Evolutionary conservation across 2,329 filamentous ascomycete genomes (phyloP), one percentile per base, ranked within the genome.

Genomic region (Trichoderma citrinoviride): DNA sequence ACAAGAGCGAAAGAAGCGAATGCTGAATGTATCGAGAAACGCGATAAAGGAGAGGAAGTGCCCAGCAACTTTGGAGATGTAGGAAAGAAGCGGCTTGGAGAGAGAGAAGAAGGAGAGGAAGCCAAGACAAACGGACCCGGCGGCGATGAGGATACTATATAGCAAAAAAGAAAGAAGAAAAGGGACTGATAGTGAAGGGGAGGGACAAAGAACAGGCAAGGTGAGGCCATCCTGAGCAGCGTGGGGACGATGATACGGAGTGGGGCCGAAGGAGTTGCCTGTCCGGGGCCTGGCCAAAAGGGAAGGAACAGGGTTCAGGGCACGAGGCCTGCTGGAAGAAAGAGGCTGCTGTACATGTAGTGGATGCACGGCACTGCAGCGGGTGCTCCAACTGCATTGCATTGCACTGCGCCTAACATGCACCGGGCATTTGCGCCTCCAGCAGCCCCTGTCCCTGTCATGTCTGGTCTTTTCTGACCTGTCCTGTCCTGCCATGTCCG

Each of bases 1-100:
- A 69, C 68, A 73, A 73, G 72, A 70, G 52, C 29, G 73, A 69
- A 67, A 67, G 68, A 68, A 37, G 73, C 68, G 66, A 69, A 68
- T 47, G 68, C 66, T 67, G 71, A 71, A 68, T 68, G 69, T 49
- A 65, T 68, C 62, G 68, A 50, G 43, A 47, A 21, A 52, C 8
- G 49, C 21, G 71, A 53, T 53, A 54, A 76, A 76, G 65, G 74
- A 76, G 68, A 73, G 75, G 71, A 77, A 69, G 71, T 76, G 75
- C 72, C 73, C 73, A 76, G 74, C 76, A 73, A 69, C 67, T 64
- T 54, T 50, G 10, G 61, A 65, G 57, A 63, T 54, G 57, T 67
- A 68, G 65, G 61, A 70, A 66, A 57, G 29, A 54, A 69, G 52
- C 44, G 62, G 47, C 37, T 14, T 65, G 44, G 53, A 66, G 67